A percentile compares a stretch with the other conserved stretches of the same genome.
Conservation (phyloP, 768 basidiomycete species). For the Leccinum obscurum region DNA sequence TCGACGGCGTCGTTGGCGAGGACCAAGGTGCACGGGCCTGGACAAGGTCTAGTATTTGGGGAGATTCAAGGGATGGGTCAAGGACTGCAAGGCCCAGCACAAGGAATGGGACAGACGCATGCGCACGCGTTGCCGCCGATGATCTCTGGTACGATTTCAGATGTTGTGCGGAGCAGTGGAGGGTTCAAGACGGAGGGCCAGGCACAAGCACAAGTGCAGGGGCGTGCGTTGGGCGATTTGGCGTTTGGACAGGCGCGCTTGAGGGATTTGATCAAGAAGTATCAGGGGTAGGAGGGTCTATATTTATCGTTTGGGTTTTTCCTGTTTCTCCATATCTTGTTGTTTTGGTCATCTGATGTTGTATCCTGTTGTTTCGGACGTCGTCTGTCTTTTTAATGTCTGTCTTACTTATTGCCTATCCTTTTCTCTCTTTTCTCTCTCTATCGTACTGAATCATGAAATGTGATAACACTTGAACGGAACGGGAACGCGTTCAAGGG, state of each 20-base stretch:
- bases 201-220: constrained; percentile 3
- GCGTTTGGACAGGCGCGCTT: constrained; percentile 78
- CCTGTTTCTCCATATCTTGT: too few relatives aligned
- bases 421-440: neutral
- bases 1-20: constrained; percentile 76
- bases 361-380: neutral
- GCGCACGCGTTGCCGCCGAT: constrained; percentile 31
- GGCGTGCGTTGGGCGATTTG: constrained; percentile 43
- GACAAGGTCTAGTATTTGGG: constrained; percentile 14
- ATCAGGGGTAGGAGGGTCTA: constrained; percentile 47
- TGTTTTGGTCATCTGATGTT: neutral
- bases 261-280: constrained; percentile 80
- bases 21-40: constrained; percentile 30
- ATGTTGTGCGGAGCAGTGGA: constrained; percentile 10
- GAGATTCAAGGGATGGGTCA: neutral
- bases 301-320: neutral
- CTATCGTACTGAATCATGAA: neutral
- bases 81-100: neutral
- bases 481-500: neutral
- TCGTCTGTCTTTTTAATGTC: neutral
- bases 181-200: neutral
- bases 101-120: constrained; percentile 18
- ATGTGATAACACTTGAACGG: neutral
- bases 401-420: neutral
- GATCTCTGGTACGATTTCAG: constrained; percentile 33